A percentile compares a stretch with the other conserved stretches of the same genome.
These are phyloP conservation scores for Neurospora africana DNA, from an alignment of 495 filamentous ascomycete genomes.

Conservation along the genomic window DNA sequence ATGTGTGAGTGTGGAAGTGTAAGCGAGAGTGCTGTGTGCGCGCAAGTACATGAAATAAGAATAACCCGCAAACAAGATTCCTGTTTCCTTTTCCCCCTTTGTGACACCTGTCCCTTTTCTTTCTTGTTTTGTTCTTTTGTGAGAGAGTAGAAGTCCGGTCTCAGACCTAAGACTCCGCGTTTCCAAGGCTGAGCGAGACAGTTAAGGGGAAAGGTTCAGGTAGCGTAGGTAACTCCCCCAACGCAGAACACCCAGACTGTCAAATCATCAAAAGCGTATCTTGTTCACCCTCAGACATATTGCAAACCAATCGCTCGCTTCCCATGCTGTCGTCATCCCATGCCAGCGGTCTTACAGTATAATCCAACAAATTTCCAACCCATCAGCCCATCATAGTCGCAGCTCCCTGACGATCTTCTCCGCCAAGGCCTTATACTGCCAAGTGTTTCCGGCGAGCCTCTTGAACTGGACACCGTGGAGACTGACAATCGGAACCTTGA, in stretches of 20 bases:
- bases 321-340: not conserved
- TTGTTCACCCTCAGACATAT: not conserved
- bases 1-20: not conserved
- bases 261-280: not conserved
- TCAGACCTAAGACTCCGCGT: not conserved
- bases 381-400: slow-evolving; percentile 45
- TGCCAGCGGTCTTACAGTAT: not conserved
- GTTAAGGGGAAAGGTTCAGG: not conserved
- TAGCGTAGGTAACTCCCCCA: not conserved
- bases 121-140: not conserved
- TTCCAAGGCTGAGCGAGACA: not conserved
- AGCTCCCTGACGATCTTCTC: slow-evolving; percentile 86
- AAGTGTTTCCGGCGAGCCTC: slow-evolving; percentile 86
- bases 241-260: not conserved
- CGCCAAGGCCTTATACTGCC: slow-evolving; percentile 98
- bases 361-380: not conserved
- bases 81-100: not conserved
- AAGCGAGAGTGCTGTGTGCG: not conserved
- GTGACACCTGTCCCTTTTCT: not conserved
- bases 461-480: slow-evolving; percentile 98
- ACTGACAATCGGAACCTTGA: slow-evolving; percentile 90
- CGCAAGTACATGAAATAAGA: not conserved
- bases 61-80: not conserved
- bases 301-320: not conserved
- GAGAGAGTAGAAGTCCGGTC: not conserved